Evolutionary conservation across 2,329 filamentous ascomycete genomes (phyloP), one percentile per base, ranked within the genome.

Genomic region (Zymoseptoria tritici): DNA sequence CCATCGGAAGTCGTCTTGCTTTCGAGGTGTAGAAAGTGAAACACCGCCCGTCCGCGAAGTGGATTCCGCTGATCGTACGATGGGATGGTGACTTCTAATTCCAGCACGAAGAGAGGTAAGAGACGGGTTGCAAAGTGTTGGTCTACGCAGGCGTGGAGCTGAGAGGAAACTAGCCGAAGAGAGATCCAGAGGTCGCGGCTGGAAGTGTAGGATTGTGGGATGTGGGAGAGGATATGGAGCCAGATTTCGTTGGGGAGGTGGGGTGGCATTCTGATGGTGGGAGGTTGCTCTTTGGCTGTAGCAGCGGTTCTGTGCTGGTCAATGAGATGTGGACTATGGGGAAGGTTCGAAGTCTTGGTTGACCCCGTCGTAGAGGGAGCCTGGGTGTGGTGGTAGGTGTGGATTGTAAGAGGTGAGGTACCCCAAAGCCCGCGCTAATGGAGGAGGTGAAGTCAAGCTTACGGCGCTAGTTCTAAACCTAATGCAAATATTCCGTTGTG

Each of bases 91-190:
- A 63, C 58, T 13, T 60, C 60, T 21, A 64, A 55, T 42, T 46
- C 55, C 22, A 61, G 49, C 21, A 57, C 54, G 7, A 62, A 22
- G 2, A 57, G 24, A 4, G 57, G 59, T 0, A 64, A 50, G 5
- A 61, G 49, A 11, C 56, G 53, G 9, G 54, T 54, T 11, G 60
- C 53, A 51, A 64, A 61, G 54, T 59, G 51, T 24, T 62, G 54
- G n/a, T 64, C 62, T 5, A 64, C 58, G 59, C 62, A 60, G 49
- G 56, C 52, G 50, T 60, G 55, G 13, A 61, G 55, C 54, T 62
- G 62, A 9, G 20, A 50, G 51, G 21, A 57, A 4, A 54, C 51
- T 5, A 19, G 57, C 2, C 62, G 58, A 1, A 62, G 55, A 16
- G 52, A 54, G 4, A 52, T 55, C 60, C 60, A 64, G 16, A 57